phyloP scores from a whole-genome alignment of 1,139 yeast species.

The Candida albicans region DNA sequence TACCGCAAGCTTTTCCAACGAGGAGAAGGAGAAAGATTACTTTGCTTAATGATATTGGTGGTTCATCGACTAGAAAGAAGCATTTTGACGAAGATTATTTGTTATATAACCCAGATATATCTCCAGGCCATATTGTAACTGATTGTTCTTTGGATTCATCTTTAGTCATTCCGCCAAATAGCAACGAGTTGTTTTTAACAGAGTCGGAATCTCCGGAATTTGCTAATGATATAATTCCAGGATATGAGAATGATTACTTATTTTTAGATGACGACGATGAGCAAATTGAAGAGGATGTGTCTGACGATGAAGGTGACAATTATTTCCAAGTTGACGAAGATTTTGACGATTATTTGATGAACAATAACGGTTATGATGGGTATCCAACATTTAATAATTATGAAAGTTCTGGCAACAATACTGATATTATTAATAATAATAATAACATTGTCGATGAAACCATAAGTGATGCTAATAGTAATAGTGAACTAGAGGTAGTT shows the following conservation, averaged over 20 bases:
- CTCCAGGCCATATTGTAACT: conserved; percentile 42
- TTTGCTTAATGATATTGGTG: conserved; percentile 26
- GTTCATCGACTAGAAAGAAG: conserved; percentile 16
- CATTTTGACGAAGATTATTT: conserved; percentile 38
- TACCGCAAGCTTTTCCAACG: conserved; percentile 19
- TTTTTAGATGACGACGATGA: conserved; percentile 33
- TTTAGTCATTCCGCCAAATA: conserved; percentile 27
- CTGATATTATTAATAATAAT: background rate
- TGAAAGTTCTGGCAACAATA: conserved; percentile 1
- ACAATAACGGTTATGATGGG: conserved; percentile 11
- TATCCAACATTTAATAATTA: conserved; percentile 10
- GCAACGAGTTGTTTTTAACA: conserved; percentile 6
- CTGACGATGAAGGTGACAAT: conserved; percentile 40
- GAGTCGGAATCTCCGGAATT: conserved; percentile 3
- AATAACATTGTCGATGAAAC: background rate
- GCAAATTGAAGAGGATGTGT: conserved; percentile 36
- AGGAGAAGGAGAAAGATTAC: conserved; percentile 37
- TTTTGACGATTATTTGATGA: conserved; percentile 34
- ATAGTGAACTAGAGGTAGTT: background rate
- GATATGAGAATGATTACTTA: conserved; percentile 38
- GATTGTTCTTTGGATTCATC: conserved; percentile 27
- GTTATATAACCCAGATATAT: conserved; percentile 44
- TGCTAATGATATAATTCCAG: conserved; percentile 25
- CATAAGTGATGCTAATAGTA: background rate
- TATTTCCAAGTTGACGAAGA: conserved; percentile 42